Base-by-base conservation (phyloP, 352 stramenopile species). In the Globisporangium middletonii region DNA sequence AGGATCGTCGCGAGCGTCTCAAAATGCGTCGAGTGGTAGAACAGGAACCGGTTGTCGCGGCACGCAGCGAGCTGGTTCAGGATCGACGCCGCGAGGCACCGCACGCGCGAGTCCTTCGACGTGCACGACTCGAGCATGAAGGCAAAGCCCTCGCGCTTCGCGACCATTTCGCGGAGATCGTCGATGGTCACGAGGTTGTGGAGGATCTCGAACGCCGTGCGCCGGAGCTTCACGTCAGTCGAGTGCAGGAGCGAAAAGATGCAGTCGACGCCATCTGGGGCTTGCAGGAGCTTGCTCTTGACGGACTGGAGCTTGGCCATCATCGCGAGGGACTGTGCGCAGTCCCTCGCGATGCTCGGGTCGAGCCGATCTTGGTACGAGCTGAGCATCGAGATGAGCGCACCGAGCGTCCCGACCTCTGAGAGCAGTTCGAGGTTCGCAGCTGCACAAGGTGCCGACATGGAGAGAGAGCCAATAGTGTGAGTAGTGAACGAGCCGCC, bases 351-450 rank as follows among this genome's bases (percentile, higher is more conserved):
- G 23, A 92, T 88, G 6, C 63, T 60, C 0, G 77, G 56, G 60
- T 95, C 85, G 3, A 83, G 71, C 16, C 73, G 72, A 16, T 72
- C 64, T 27, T 88, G 63, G 3, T 64, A 64, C 4, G 70, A 74
- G 35, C 65, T 80, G 27, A 95, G 59, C 64, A 95, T 86, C 0
- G 85, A 86, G 15, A 95, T 60, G 28, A 91, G 69, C 9, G 83
- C 85, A 12, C 85, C 85, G 4, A 95, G 74, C 0, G 77, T 69
- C 0, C 85, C 85, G 8, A 87, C 75, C 57, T 89, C 67, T 1
- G 80, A 81, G 35, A 95, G 57, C 16, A 92, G 55, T 1, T 80
- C 63, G 3, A 92, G 67, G 59, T 95, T 95, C 9, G 79, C 81
- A 11, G 60, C 80, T 87, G 44, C 4, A 9, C 41, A n/a, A 43